Base-by-base conservation (phyloP, 495 filamentous ascomycete species). In the Aspergillus funiculosus region DNA sequence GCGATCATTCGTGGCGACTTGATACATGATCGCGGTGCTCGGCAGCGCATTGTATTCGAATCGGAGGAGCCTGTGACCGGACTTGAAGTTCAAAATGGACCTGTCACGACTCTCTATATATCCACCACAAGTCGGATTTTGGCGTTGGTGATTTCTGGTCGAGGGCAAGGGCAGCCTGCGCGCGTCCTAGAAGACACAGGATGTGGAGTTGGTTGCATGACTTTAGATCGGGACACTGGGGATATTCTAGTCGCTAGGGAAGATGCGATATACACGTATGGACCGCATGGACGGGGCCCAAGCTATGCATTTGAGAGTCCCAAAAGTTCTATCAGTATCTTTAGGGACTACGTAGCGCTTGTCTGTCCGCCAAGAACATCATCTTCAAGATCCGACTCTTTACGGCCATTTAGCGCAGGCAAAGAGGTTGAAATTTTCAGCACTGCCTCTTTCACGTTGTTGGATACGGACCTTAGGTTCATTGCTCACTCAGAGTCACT, bases 61-160 rank as follows among this genome's bases (percentile, higher is more conserved):
- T 95, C 90, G 2, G 89, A 97, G 53, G 92, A 98, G 54, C 92
- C 92, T 0, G 83, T 98, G 27, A 98, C 92, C 0, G 92, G 89
- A 4, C 82, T 95, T 15, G 85, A 87, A 43, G 59, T 58, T 5
- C 68, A 71, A 28, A 57, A 38, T 18, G 67, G 67, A 0, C 36
- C 52, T 1, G 79, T 94, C 50, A 90, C 82, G 1, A 87, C 86
- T 0, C 76, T 98, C 0, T 98, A 94, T 61, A 84, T 97, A 39
- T 82, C 92, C 5, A 98, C 92, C 0, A 96, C 90, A 8, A 85
- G 79, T 21, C 78, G 89, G n/a, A 86, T 98, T 19, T 60, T 91
- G 45, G 94, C 89, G 32, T 64, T 96, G 34, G 79, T 86, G 4
- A 90, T 96, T 47, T 81, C 85, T 1, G 92, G 89, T 4, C 79